phyloP scores from a whole-genome alignment of 768 basidiomycete genomes.

The Lactarius trivialis region DNA sequence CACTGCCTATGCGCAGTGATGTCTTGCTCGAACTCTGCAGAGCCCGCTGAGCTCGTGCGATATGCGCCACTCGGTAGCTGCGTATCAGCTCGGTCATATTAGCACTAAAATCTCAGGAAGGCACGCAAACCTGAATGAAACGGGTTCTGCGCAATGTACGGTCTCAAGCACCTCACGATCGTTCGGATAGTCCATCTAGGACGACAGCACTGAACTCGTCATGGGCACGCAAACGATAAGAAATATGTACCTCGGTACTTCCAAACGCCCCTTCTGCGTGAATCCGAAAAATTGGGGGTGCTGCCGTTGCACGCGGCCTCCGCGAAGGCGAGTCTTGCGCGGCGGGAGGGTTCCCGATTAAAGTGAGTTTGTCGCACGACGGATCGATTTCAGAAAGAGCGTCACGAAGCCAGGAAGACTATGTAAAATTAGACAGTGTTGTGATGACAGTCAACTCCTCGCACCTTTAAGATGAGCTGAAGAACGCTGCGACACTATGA shows the following conservation, averaged over 20 bases:
- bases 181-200: slow-evolving; percentile 92
- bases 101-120: background rate
- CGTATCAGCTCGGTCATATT: background rate
- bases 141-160: slow-evolving; percentile 67
- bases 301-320: slow-evolving; percentile 24
- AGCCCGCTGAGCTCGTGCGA: slow-evolving; percentile 64
- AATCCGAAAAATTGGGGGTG: slow-evolving; percentile 71
- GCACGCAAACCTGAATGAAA: slow-evolving; percentile 60
- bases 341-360: slow-evolving; percentile 65
- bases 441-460: slow-evolving; percentile 63
- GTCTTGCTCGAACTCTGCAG: slow-evolving; percentile 82
- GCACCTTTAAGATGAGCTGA: slow-evolving; percentile 43
- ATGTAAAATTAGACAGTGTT: background rate
- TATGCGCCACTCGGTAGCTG: slow-evolving; percentile 82
- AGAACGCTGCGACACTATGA: slow-evolving; percentile 10
- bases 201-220: background rate
- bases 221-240: background rate
- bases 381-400: slow-evolving; percentile 88
- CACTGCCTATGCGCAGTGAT: slow-evolving; percentile 76
- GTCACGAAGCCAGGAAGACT: slow-evolving; percentile 91
- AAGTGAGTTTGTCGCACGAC: slow-evolving; percentile 77
- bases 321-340: slow-evolving; percentile 18
- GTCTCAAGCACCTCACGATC: slow-evolving; percentile 87
- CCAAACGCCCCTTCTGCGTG: slow-evolving; percentile 79
- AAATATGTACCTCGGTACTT: slow-evolving; percentile 61